A percentile compares a stretch with the other conserved stretches of the same genome.
These are phyloP conservation scores for Talaromyces albobiverticillius DNA, from an alignment of 2,329 filamentous ascomycete species.

Conservation along the genomic window DNA sequence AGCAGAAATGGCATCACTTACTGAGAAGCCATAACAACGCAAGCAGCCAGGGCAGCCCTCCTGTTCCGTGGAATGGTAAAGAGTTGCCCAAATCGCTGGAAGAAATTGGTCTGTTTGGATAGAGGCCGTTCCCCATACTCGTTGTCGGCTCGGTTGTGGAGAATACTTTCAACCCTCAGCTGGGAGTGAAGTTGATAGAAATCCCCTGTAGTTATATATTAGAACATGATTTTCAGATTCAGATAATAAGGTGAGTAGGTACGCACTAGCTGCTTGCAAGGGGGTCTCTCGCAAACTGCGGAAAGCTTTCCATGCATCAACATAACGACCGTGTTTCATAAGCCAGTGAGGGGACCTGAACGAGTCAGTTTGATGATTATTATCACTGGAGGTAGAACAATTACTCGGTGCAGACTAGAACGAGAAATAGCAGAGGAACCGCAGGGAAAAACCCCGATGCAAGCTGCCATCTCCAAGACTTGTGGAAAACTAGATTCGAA, in stretches of 20 bases:
- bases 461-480: conserved; percentile 18
- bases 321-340: conserved; percentile 12
- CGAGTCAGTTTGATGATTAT: neutral
- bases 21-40: conserved; percentile 16
- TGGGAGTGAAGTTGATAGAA: conserved; percentile 21
- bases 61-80: conserved; percentile 17
- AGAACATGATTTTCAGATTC: neutral
- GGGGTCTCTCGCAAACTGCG: conserved; percentile 10
- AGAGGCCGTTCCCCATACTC: conserved; percentile 6
- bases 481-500: conserved; percentile 17
- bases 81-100: conserved; percentile 16
- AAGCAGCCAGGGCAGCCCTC: conserved; percentile 17
- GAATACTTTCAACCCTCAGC: conserved; percentile 15
- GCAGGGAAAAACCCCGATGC: conserved; percentile 18
- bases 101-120: conserved; percentile 15
- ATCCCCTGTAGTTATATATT: conserved; percentile 14
- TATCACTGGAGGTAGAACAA: neutral
- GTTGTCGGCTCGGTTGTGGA: conserved; percentile 12
- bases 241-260: no score
- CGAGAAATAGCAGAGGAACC: conserved; percentile 17
- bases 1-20: neutral
- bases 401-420: conserved; percentile 18
- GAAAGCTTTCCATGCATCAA: conserved; percentile 10
- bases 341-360: conserved; percentile 16
- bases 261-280: conserved; percentile 19